These are phyloP conservation scores for Allium cepa DNA, from an alignment of 106 monocot genomes.

Conservation along the genomic window DNA sequence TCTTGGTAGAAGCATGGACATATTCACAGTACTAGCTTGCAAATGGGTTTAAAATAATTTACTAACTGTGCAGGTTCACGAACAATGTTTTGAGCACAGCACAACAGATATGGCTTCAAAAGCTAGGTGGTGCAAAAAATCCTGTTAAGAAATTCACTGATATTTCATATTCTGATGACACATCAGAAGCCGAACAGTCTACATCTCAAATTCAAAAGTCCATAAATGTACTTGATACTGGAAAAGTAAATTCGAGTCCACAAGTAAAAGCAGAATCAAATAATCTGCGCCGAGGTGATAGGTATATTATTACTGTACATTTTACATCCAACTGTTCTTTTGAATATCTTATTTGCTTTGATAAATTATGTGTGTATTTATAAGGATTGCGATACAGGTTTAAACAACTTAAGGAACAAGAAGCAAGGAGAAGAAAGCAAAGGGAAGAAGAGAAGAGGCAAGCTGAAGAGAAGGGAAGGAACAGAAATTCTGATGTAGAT, in stretches of 20 bases:
- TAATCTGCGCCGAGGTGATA: conserved; percentile 46
- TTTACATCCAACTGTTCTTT: neutral
- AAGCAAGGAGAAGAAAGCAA: conserved; percentile 48
- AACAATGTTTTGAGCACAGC: conserved; percentile 84
- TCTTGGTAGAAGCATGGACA: too few relatives aligned
- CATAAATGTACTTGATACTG: conserved; percentile 19
- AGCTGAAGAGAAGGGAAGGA: conserved; percentile 14
- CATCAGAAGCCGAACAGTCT: conserved; percentile 7
- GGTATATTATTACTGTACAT: conserved; percentile 15
- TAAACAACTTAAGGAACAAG: conserved; percentile 74
- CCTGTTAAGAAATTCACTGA: conserved; percentile 46
- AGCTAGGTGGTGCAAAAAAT: conserved; percentile 84
- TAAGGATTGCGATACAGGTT: conserved; percentile 35
- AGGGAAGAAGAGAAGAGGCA: conserved; percentile 27
- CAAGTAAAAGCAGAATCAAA: conserved; percentile 15
- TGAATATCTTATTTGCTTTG: neutral
- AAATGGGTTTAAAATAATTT: neutral
- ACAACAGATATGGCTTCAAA: conserved; percentile 95
- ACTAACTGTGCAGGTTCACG: conserved; percentile 50
- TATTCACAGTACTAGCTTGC: too few relatives aligned
- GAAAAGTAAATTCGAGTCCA: conserved; percentile 28
- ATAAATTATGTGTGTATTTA: conserved; percentile 1
- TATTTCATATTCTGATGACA: conserved; percentile 23
- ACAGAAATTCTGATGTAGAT: neutral
- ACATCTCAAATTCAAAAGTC: conserved; percentile 19